Percentiles rank a stretch among this genome's conserved stretches.
These are phyloP conservation scores for Conidiobolus incongruus DNA, from an alignment of 371 early-diverging fungal genomes.

Conservation along the genomic window DNA sequence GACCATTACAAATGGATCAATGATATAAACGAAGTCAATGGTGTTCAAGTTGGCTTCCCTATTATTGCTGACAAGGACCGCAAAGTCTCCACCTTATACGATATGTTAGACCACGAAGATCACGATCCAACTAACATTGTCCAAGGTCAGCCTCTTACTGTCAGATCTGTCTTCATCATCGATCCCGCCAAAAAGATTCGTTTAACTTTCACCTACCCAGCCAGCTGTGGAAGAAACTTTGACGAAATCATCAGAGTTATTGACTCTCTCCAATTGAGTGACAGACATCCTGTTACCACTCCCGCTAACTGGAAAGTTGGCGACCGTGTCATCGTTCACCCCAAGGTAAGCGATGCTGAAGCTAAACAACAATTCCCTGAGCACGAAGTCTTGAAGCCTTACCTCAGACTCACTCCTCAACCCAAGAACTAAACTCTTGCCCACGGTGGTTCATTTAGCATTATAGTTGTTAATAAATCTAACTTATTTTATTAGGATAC, in stretches of 20 bases:
- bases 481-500: no score
- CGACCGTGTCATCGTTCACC: conserved; percentile 77
- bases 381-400: conserved; percentile 57
- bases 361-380: conserved; percentile 64
- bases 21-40: conserved; percentile 72
- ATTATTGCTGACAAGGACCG: conserved; percentile 81
- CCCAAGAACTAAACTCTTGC: conserved; percentile 11
- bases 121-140: conserved; percentile 73
- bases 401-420: conserved; percentile 47
- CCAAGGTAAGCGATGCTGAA: conserved; percentile 56
- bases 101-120: conserved; percentile 71
- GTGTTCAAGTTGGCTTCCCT: conserved; percentile 60
- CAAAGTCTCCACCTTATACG: conserved; percentile 64
- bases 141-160: conserved; percentile 81
- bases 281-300: conserved; percentile 69
- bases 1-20: conserved; percentile 71
- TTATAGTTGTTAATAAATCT: no score
- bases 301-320: conserved; percentile 85
- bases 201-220: conserved; percentile 73
- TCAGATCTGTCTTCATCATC: conserved; percentile 84
- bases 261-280: conserved; percentile 77
- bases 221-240: conserved; percentile 78
- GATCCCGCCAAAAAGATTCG: conserved; percentile 83
- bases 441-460: no score
- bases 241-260: conserved; percentile 81